Conservation (phyloP, 306 rosid species). For the Acmispon strigosus region DNA sequence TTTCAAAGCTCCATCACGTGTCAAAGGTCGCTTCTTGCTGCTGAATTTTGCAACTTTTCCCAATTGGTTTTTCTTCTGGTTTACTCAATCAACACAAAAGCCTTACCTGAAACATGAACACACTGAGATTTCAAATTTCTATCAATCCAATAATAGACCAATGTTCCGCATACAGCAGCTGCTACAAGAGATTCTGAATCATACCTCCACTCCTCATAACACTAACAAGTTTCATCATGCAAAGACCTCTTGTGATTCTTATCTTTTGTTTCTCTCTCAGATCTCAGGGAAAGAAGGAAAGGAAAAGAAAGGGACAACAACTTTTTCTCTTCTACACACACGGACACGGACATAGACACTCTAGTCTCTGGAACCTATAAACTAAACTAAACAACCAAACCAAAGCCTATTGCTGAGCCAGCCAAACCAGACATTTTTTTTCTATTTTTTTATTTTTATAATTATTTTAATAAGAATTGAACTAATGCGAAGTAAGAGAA, state of each 20-base stretch:
- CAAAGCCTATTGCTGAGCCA: conserved; percentile 12
- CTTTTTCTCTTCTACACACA: not conserved
- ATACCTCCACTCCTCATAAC: not conserved
- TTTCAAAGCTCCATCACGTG: not conserved
- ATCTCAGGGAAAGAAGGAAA: conserved; percentile 26
- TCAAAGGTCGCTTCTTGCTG: not conserved
- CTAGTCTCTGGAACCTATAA: not conserved
- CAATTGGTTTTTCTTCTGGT: not conserved
- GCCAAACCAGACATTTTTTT: conserved; percentile 11
- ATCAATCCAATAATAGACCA: not conserved
- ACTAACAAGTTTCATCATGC: not conserved
- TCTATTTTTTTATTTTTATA: not conserved
- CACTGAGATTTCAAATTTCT: not conserved
- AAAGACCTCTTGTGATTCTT: conserved; percentile 1
- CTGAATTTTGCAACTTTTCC: not conserved
- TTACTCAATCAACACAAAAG: not conserved
- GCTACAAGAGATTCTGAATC: not conserved
- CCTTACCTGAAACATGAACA: conserved; percentile 3
- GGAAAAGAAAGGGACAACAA: conserved; percentile 13
- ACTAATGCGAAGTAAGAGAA: too few species aligned
- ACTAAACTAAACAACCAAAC: conserved; percentile 14
- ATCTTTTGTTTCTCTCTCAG: conserved; percentile 25
- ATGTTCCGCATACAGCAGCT: not conserved
- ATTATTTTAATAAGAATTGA: too few species aligned
- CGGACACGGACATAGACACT: conserved; percentile 9